Conservation (phyloP, 2,329 filamentous ascomycete species). For the Penicillium freii region DNA sequence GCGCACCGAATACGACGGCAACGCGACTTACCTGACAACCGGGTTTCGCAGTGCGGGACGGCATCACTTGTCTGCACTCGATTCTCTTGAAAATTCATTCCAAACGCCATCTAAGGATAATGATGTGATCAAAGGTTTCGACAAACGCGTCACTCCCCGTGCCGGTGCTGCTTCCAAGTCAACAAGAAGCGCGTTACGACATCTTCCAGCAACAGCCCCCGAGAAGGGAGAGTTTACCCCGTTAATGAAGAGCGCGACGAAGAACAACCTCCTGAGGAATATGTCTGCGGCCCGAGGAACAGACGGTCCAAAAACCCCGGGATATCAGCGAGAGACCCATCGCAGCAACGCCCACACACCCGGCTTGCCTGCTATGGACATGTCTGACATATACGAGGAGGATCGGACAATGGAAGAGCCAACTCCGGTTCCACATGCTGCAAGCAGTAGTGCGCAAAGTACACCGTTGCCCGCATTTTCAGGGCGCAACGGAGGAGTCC, state of each 20-base stretch:
- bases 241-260: slow-evolving; percentile 74
- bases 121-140: slow-evolving; percentile 73
- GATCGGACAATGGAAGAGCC: slow-evolving; percentile 64
- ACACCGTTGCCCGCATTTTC: slow-evolving; percentile 75
- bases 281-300: slow-evolving; percentile 60
- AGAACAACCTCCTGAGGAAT: slow-evolving; percentile 61
- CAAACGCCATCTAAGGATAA: slow-evolving; percentile 73
- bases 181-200: slow-evolving; percentile 58
- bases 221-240: slow-evolving; percentile 82
- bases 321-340: slow-evolving; percentile 59
- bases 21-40: slow-evolving; percentile 75
- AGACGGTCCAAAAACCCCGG: slow-evolving; percentile 65
- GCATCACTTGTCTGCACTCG: slow-evolving; percentile 55
- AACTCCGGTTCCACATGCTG: slow-evolving; percentile 72
- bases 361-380: slow-evolving; percentile 69
- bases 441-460: slow-evolving; percentile 75
- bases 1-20: slow-evolving; percentile 72
- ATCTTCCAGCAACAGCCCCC: slow-evolving; percentile 60
- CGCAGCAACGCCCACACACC: slow-evolving; percentile 71
- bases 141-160: slow-evolving; percentile 71
- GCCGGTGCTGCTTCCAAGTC: slow-evolving; percentile 56
- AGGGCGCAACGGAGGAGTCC: slow-evolving; percentile 62
- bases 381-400: slow-evolving; percentile 64
- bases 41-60: slow-evolving; percentile 56
- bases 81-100: slow-evolving; percentile 86